A percentile compares a stretch with the other conserved stretches of the same genome.
Evolutionary conservation across 805 yeast species (phyloP).

Genomic region (Lachancea cidri): DNA sequence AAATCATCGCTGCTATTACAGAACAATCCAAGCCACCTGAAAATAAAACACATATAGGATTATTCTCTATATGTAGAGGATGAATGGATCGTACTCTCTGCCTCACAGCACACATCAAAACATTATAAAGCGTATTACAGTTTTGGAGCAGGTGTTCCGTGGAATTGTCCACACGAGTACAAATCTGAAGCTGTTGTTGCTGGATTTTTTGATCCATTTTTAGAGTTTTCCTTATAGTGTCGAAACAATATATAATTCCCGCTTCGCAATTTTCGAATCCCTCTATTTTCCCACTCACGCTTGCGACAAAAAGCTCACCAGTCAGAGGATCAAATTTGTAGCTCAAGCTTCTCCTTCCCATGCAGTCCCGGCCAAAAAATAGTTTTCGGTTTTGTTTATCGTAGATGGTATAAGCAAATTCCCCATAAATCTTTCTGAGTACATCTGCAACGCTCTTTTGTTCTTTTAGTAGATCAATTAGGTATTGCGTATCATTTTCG

Average conservation of each 20-base stretch:
- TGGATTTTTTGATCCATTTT: conserved; percentile 14
- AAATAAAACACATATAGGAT: conserved; percentile 58
- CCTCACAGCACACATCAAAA: conserved; percentile 38
- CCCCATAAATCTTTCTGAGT: conserved; percentile 59
- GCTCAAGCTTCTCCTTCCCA: conserved; percentile 77
- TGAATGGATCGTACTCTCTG: conserved; percentile 56
- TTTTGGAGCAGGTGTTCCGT: conserved; percentile 8
- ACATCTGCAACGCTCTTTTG: conserved; percentile 23
- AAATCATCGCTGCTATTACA: conserved; percentile 53
- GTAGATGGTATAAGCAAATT: conserved; percentile 61
- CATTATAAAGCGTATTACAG: conserved; percentile 20
- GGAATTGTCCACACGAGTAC: conserved; percentile 17
- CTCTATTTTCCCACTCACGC: conserved; percentile 31
- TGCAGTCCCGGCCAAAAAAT: conserved; percentile 77
- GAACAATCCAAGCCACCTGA: conserved; percentile 98
- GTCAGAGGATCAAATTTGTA: conserved; percentile 30
- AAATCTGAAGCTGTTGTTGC: conserved; percentile 16
- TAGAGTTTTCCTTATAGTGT: conserved; percentile 23
- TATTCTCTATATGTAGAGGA: conserved; percentile 43
- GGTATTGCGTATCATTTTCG: conserved; percentile 60
- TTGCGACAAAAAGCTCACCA: conserved; percentile 42
- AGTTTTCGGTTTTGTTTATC: conserved; percentile 40
- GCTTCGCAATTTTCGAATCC: conserved; percentile 51
- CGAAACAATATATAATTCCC: conserved; percentile 45
- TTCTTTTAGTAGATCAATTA: conserved; percentile 40